phyloP scores from a whole-genome alignment of 805 yeast genomes.

The Clavispora santaluciae region DNA sequence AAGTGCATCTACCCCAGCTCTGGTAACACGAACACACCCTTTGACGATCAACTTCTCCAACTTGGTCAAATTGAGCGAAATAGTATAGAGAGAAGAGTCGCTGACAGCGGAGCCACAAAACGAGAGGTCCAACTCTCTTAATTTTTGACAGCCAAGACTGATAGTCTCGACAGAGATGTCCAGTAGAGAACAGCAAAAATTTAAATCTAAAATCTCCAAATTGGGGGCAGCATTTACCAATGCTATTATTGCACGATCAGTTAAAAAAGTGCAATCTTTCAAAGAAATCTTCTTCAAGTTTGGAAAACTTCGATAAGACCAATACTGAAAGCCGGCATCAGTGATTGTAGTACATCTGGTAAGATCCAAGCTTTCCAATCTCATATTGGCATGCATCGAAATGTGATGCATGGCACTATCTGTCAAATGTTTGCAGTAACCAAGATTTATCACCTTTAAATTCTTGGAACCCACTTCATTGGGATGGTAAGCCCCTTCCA shows the following conservation, averaged over 20 bases:
- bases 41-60: slow-evolving; percentile 49
- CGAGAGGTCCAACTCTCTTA: slow-evolving; percentile 52
- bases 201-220: slow-evolving; percentile 53
- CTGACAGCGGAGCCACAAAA: slow-evolving; percentile 81
- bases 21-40: slow-evolving; percentile 73
- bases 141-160: slow-evolving; percentile 57
- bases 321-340: slow-evolving; percentile 64
- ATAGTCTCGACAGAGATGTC: slow-evolving; percentile 65
- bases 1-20: slow-evolving; percentile 70
- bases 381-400: slow-evolving; percentile 51
- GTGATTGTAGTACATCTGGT: slow-evolving; percentile 77
- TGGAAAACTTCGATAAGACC: slow-evolving; percentile 57
- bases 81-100: slow-evolving; percentile 58
- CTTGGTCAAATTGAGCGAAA: slow-evolving; percentile 49
- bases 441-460: slow-evolving; percentile 49
- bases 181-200: slow-evolving; percentile 72
- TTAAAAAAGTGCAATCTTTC: slow-evolving; percentile 69
- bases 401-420: slow-evolving; percentile 63
- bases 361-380: slow-evolving; percentile 53
- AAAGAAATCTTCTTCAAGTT: slow-evolving; percentile 48
- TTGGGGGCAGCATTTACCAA: slow-evolving; percentile 58
- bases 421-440: slow-evolving; percentile 75
- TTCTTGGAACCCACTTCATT: slow-evolving; percentile 53
- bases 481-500: slow-evolving; percentile 11
- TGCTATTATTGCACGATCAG: slow-evolving; percentile 59